These are phyloP conservation scores for Stagonosporopsis tanaceti DNA, from an alignment of 2,329 filamentous ascomycete species.

Conservation along the genomic window DNA sequence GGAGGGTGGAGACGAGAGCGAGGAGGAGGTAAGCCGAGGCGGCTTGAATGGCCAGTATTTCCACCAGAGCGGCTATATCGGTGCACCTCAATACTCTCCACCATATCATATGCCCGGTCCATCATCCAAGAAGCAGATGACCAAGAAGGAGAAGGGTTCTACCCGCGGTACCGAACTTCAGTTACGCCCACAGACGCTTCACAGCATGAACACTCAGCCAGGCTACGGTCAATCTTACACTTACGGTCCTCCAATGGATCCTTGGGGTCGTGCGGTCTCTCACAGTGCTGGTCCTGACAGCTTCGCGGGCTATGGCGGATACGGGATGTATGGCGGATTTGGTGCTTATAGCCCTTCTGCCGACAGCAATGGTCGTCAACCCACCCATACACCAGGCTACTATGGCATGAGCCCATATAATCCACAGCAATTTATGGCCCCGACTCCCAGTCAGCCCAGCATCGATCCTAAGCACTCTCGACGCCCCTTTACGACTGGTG, in stretches of 20 bases:
- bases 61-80: slow-evolving; percentile 19
- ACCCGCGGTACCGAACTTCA: not conserved
- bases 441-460: not conserved
- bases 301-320: slow-evolving; percentile 12
- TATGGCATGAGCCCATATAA: slow-evolving; percentile 8
- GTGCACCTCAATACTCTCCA: slow-evolving; percentile 6
- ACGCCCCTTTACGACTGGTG: not conserved
- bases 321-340: slow-evolving; percentile 11
- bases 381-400: slow-evolving; percentile 5
- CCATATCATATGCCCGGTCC: not conserved
- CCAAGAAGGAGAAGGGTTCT: slow-evolving; percentile 13
- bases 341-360: not conserved
- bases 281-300: slow-evolving; percentile 15
- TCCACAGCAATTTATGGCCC: not conserved
- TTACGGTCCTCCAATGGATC: slow-evolving; percentile 7
- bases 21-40: slow-evolving; percentile 11
- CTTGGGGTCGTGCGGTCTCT: slow-evolving; percentile 12
- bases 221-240: slow-evolving; percentile 4
- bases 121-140: not conserved
- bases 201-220: not conserved
- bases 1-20: not conserved
- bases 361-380: slow-evolving; percentile 1
- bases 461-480: not conserved
- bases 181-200: not conserved
- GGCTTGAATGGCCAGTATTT: slow-evolving; percentile 14